Conservation (phyloP, 345 rosid genomes). For the Moringa oleifera region DNA sequence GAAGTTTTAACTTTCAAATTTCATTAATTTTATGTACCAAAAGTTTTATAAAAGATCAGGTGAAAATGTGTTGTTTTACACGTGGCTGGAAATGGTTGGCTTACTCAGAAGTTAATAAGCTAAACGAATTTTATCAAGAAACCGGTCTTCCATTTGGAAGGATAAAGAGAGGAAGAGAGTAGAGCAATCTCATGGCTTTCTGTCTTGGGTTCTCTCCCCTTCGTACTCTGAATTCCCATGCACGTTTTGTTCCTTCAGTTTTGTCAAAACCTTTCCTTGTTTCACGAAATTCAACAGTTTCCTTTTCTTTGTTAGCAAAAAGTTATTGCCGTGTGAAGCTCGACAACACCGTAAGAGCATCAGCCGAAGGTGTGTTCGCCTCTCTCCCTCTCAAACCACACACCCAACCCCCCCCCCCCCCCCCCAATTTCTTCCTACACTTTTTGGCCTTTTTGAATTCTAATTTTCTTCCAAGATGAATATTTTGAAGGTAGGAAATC, state of each 20-base stretch:
- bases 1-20: too few species aligned
- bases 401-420: too few species aligned
- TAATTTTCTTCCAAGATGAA: neutral
- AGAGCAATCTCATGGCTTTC: conserved; percentile 21
- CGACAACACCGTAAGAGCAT: conserved; percentile 29
- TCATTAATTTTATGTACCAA: too few species aligned
- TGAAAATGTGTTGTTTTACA: too few species aligned
- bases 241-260: conserved; percentile 18
- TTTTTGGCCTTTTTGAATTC: too few species aligned
- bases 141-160: neutral
- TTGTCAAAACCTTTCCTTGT: conserved; percentile 6
- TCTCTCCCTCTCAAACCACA: too few species aligned
- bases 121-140: too few species aligned
- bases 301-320: conserved; percentile 19
- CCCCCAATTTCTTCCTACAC: neutral
- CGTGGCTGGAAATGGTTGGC: conserved; percentile 11
- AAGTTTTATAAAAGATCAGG: too few species aligned
- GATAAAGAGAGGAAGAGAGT: neutral
- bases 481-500: conserved; percentile 5
- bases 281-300: conserved; percentile 7
- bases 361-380: conserved; percentile 31
- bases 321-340: conserved; percentile 21
- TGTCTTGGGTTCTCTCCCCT: conserved; percentile 18
- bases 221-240: conserved; percentile 5
- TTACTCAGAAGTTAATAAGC: too few species aligned